Evolutionary conservation across 1,284 basidiomycete genomes (phyloP).

Genomic region (Cutaneotrichosporon daszewskae): DNA sequence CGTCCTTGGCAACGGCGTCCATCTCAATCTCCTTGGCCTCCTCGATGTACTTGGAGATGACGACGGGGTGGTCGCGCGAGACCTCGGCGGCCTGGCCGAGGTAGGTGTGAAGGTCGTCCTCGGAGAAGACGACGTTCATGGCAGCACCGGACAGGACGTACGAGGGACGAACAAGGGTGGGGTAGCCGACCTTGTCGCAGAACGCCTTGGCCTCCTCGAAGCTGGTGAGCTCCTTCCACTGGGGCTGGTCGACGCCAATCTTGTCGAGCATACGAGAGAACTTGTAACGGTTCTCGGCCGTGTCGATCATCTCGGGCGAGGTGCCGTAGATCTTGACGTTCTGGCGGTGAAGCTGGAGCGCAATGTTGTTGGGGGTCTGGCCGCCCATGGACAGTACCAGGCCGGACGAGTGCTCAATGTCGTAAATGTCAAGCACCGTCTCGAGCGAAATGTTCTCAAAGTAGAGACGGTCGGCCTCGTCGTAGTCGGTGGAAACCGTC

Average conservation of each 20-base stretch:
- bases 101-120: slow-evolving; percentile 85
- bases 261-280: slow-evolving; percentile 97
- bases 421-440: slow-evolving; percentile 95
- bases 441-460: slow-evolving; percentile 98
- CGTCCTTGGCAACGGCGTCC: slow-evolving; percentile 95
- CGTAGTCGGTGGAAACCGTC: slow-evolving; percentile 98
- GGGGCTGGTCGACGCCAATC: slow-evolving; percentile 94
- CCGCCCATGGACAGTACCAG: slow-evolving; percentile 98
- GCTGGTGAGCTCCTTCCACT: slow-evolving; percentile 93
- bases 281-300: slow-evolving; percentile 98
- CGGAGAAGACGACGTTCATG: slow-evolving; percentile 97
- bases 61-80: slow-evolving; percentile 94
- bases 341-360: slow-evolving; percentile 84
- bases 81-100: slow-evolving; percentile 94
- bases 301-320: slow-evolving; percentile 99
- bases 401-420: slow-evolving; percentile 79
- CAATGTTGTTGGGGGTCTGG: slow-evolving; percentile 98
- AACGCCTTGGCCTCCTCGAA: slow-evolving; percentile 82
- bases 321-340: slow-evolving; percentile 98
- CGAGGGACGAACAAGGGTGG: slow-evolving; percentile 92
- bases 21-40: slow-evolving; percentile 99
- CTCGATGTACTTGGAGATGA: slow-evolving; percentile 98
- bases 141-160: slow-evolving; percentile 97
- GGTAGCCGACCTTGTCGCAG: slow-evolving; percentile 87
- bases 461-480: slow-evolving; percentile 96